phyloP scores from a whole-genome alignment of 495 filamentous ascomycete genomes.

The Aspergillus sclerotiicarbonarius region DNA sequence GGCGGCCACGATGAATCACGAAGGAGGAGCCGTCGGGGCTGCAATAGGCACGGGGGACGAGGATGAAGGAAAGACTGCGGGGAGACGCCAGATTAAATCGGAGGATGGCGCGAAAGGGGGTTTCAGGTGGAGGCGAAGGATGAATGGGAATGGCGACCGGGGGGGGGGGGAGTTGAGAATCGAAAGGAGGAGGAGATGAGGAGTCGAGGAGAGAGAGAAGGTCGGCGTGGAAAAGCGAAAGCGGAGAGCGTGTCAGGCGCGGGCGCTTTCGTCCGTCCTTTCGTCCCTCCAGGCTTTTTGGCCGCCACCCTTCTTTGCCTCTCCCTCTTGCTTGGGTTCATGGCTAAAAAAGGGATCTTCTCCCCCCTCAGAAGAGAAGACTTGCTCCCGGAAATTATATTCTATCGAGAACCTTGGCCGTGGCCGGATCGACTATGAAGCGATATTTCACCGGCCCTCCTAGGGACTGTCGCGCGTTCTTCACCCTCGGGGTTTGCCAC shows the following conservation, averaged over 20 bases:
- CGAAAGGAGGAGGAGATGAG: neutral
- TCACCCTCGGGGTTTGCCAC: neutral
- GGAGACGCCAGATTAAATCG: slow-evolving; percentile 2
- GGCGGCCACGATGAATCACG: slow-evolving; percentile 14
- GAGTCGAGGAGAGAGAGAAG: neutral
- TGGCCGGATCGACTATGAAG: too few relatives aligned
- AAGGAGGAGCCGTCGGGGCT: slow-evolving; percentile 1
- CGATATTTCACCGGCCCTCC: too few relatives aligned
- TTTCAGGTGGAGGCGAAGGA: neutral
- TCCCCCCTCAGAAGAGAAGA: too few relatives aligned
- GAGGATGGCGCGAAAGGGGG: neutral
- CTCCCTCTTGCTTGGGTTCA: too few relatives aligned
- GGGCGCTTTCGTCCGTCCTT: slow-evolving; percentile 5
- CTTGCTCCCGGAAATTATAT: too few relatives aligned
- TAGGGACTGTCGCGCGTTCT: neutral
- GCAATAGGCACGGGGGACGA: slow-evolving; percentile 5
- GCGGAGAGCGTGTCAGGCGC: slow-evolving; percentile 7
- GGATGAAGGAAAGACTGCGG: slow-evolving; percentile 1
- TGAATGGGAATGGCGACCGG: neutral
- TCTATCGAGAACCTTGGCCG: too few relatives aligned
- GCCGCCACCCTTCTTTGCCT: slow-evolving; percentile 3
- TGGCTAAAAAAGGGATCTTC: neutral
- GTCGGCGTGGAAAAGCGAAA: slow-evolving; percentile 5
- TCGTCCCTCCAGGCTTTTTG: slow-evolving; percentile 7
- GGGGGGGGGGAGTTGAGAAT: neutral